Evolutionary conservation across 2,329 filamentous ascomycete species (phyloP).

Genomic region (Penicillium sp.): DNA sequence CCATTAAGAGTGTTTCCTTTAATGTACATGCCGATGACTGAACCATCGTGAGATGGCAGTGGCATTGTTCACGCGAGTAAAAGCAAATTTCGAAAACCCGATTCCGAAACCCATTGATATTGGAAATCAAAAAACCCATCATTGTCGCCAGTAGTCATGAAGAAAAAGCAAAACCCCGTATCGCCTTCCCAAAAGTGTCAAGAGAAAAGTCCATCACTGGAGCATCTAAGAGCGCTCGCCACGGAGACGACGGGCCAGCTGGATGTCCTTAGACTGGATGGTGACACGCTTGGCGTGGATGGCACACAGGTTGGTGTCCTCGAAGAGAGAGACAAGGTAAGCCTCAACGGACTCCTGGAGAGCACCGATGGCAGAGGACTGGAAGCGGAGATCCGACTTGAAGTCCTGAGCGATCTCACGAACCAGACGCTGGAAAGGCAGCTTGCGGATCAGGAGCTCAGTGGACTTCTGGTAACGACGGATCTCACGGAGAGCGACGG

Average conservation of each 20-base stretch:
- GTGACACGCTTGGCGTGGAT: constrained; percentile 99
- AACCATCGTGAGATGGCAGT: constrained; percentile 27
- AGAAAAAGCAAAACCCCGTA: constrained; percentile 35
- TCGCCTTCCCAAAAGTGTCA: constrained; percentile 38
- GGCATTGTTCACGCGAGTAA: constrained; percentile 28
- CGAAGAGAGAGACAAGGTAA: constrained; percentile 95
- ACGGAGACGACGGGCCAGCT: constrained; percentile 89
- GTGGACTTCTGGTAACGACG: constrained; percentile 97
- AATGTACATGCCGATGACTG: constrained; percentile 37
- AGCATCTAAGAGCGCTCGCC: constrained; percentile 74
- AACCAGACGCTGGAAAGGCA: constrained; percentile 95
- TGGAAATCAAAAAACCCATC: constrained; percentile 39
- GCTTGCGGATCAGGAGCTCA: constrained; percentile 92
- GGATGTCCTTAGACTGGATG: constrained; percentile 90
- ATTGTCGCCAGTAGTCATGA: constrained; percentile 41
- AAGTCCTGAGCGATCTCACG: constrained; percentile 96
- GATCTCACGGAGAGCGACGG: constrained; percentile 97
- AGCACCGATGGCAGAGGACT: constrained; percentile 94
- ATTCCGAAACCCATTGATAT: constrained; percentile 38
- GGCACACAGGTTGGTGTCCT: constrained; percentile 97
- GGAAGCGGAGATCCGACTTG: constrained; percentile 94
- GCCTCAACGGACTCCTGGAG: constrained; percentile 98
- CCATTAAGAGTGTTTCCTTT: constrained; percentile 21
- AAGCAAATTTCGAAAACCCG: constrained; percentile 32
- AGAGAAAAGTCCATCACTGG: constrained; percentile 27